A percentile compares a stretch with the other conserved stretches of the same genome.
Evolutionary conservation across 2,329 filamentous ascomycete genomes (phyloP).

Genomic region (Xylaria sp.): DNA sequence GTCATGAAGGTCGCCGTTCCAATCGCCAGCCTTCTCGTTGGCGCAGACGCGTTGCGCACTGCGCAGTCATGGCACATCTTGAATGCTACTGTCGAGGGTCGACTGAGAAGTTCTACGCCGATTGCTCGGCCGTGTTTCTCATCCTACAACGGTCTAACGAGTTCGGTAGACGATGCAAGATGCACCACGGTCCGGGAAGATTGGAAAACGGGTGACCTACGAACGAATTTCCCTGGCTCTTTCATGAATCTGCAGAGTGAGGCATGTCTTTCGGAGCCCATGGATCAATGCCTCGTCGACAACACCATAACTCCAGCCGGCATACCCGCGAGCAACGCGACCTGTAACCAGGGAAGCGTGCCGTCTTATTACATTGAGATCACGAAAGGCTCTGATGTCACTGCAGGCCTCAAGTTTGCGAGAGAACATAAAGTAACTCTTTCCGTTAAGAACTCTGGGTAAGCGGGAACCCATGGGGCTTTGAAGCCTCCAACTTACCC

Average conservation of each 20-base stretch:
- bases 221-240: constrained; percentile 41
- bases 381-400: constrained; percentile 39
- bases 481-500: background rate
- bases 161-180: constrained; percentile 36
- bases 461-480: constrained; percentile 11
- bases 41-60: constrained; percentile 13
- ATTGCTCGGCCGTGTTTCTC: constrained; percentile 49
- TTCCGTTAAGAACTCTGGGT: constrained; percentile 42
- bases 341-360: constrained; percentile 46
- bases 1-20: constrained; percentile 27
- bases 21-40: constrained; percentile 19
- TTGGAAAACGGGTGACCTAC: constrained; percentile 43
- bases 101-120: constrained; percentile 38
- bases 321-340: constrained; percentile 38
- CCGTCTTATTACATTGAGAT: constrained; percentile 44
- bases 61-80: constrained; percentile 33
- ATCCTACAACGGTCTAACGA: constrained; percentile 39
- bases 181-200: constrained; percentile 43
- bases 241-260: constrained; percentile 49
- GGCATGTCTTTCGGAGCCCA: constrained; percentile 44
- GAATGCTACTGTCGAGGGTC: constrained; percentile 43
- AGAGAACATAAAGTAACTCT: constrained; percentile 44
- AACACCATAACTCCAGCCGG: constrained; percentile 41
- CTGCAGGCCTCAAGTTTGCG: constrained; percentile 42
- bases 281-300: constrained; percentile 48